These are phyloP conservation scores for Viola pubescens DNA, from an alignment of 441 rosid species.

Conservation along the genomic window DNA sequence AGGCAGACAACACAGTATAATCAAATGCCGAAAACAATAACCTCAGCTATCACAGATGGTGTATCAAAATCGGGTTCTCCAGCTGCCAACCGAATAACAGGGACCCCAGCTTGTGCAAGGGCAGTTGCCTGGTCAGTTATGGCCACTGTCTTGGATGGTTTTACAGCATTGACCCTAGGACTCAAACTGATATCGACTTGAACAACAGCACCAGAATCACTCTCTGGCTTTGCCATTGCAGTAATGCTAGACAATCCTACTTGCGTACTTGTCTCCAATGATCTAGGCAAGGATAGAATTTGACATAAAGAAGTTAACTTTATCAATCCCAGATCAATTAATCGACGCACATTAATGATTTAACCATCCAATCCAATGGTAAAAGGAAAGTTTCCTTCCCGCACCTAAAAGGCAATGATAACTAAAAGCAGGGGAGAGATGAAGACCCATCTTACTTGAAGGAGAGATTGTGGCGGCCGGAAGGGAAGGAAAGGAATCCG, in stretches of 20 bases:
- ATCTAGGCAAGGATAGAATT: constrained; percentile 17
- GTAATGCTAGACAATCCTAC: constrained; percentile 15
- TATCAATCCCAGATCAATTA: not conserved
- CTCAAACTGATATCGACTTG: constrained; percentile 65
- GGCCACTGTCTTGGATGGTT: constrained; percentile 91
- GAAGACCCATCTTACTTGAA: constrained; percentile 28
- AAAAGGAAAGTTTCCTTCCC: not conserved
- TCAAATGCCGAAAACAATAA: constrained; percentile 12
- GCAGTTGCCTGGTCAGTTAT: constrained; percentile 87
- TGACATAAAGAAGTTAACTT: not conserved
- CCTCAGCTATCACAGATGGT: constrained; percentile 70
- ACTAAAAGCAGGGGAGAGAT: not conserved
- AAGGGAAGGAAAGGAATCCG: constrained; percentile 38
- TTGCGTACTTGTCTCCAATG: constrained; percentile 5
- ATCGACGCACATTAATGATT: not conserved
- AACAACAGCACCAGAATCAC: constrained; percentile 28
- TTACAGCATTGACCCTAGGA: constrained; percentile 72
- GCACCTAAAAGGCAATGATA: not conserved
- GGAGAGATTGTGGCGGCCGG: constrained; percentile 17
- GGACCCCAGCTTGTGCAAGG: constrained; percentile 79
- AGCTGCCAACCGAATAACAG: constrained; percentile 83
- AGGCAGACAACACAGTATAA: not conserved
- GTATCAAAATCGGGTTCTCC: constrained; percentile 99
- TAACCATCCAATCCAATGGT: not conserved
- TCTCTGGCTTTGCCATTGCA: constrained; percentile 40